Base-by-base conservation (phyloP, 495 filamentous ascomycete genomes). In the Penicillium alfredii region DNA sequence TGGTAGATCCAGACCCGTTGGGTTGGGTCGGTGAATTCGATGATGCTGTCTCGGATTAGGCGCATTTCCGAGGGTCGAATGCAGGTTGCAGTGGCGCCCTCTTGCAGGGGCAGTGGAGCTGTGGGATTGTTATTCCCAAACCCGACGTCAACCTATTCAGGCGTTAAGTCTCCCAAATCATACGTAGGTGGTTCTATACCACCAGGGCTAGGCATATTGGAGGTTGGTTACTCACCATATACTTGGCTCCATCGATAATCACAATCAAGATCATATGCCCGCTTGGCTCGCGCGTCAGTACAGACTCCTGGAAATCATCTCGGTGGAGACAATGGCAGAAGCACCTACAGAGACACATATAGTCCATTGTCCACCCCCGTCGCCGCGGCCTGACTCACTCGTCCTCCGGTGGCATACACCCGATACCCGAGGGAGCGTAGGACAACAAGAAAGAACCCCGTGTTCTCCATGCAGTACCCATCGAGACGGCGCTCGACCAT, bases 381-480 rank as follows among this genome's bases (percentile, higher is more conserved):
- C 0, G 33, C 33, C 7, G 46, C 48, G n/a, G 53, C 53, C n/a
- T 39, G 38, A 27, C 56, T 55, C 23, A 68, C 58, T 22, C 64
- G 45, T 2, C 58, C 73, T 1, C 66, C 73, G 20, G 63, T 62
- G 16, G 64, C 66, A 47, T 75, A 76, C 2, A 83, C 60, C 3
- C 54, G 39, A 37, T 68, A 87, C 0, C 81, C 83, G 10, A 86
- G 53, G 3, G 66, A 74, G 18, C 74, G 65, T 24, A 90, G 57
- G 4, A 88, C 64, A 11, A 60, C 61, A 20, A 69, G 74, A 20
- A 87, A 80, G 22, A 87, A 60, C 8, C 64, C 61, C 37, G 80
- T 86, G 35, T 71, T 74, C 49, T 89, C 85, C 80, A 88, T 85
- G 58, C 84, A 88, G 44, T 87, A 86, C 0, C 85, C 84, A 19